Evolutionary conservation across 106 monocot genomes (phyloP).

Genomic region (Triglochin maritima): DNA sequence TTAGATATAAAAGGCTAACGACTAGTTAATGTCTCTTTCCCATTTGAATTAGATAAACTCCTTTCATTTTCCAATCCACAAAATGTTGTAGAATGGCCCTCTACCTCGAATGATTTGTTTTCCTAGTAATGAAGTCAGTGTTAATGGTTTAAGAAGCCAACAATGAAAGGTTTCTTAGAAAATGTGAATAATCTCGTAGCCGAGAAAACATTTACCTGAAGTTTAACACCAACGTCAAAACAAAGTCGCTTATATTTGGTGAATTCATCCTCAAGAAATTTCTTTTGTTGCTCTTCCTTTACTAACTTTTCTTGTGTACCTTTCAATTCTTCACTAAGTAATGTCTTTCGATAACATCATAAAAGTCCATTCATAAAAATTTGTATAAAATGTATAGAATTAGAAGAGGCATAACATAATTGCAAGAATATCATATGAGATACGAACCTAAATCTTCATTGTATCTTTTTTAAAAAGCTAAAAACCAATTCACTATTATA

Average conservation of each 20-base stretch:
- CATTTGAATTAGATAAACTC: conserved; percentile 21
- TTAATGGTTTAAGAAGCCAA: neutral
- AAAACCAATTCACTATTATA: too few species aligned
- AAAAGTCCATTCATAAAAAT: too few species aligned
- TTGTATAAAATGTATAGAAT: too few species aligned
- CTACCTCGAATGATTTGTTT: conserved; percentile 6
- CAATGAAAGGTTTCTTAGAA: neutral
- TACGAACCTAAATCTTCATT: too few species aligned
- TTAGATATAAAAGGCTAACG: conserved; percentile 48
- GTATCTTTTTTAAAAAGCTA: too few species aligned
- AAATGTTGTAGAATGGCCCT: conserved; percentile 10
- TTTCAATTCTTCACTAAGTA: conserved; percentile 37
- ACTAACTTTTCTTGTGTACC: conserved; percentile 33
- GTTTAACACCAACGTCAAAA: conserved; percentile 14
- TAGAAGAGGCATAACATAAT: too few species aligned
- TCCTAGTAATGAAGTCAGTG: conserved; percentile 11
- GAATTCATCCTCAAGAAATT: conserved; percentile 53
- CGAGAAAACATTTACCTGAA: conserved; percentile 26
- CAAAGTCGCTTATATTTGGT: conserved; percentile 24
- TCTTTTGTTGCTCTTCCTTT: conserved; percentile 35
- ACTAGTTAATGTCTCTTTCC: conserved; percentile 26
- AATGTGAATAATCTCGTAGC: neutral
- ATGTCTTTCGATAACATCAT: conserved; percentile 17
- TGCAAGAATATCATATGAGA: too few species aligned
- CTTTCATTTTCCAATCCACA: conserved; percentile 17